Evolutionary conservation across 73 alveolate species (phyloP).

Genomic region (Tetrahymena thermophila): DNA sequence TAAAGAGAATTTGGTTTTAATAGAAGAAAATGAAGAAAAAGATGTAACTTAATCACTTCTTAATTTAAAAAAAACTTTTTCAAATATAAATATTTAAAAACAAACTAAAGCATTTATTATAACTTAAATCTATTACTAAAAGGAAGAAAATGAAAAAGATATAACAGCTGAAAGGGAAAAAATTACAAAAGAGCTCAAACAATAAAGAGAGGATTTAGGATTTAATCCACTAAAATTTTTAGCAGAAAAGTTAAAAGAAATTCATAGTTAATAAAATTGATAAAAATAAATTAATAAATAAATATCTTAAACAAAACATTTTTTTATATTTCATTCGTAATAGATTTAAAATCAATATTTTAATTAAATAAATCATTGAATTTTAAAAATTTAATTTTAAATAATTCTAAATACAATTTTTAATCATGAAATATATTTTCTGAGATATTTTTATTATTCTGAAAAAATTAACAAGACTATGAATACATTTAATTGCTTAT

Average conservation of each 20-base stretch:
- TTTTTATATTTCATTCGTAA: too few relatives aligned
- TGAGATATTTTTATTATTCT: too few relatives aligned
- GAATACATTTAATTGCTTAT: too few relatives aligned
- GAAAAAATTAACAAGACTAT: too few relatives aligned
- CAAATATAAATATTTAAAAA: too few relatives aligned
- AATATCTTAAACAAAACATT: too few relatives aligned
- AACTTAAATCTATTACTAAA: slow-evolving; percentile 9
- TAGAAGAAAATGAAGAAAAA: slow-evolving; percentile 9
- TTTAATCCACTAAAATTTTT: slow-evolving; percentile 21
- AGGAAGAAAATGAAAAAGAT: slow-evolving; percentile 34
- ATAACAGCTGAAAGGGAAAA: slow-evolving; percentile 29
- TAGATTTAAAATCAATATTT: not conserved
- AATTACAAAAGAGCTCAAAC: slow-evolving; percentile 8
- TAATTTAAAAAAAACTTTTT: not conserved
- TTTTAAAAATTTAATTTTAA: too few relatives aligned
- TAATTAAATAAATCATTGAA: too few relatives aligned
- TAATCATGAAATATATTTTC: too few relatives aligned
- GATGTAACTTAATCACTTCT: slow-evolving; percentile 5
- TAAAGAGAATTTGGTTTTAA: not conserved
- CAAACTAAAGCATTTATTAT: not conserved
- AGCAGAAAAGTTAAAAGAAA: slow-evolving; percentile 28
- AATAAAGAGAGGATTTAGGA: slow-evolving; percentile 34
- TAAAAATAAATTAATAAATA: not conserved
- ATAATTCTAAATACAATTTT: too few relatives aligned
- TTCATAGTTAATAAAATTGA: not conserved